Evolutionary conservation across 768 basidiomycete genomes (phyloP), one percentile per base, ranked within the genome.

Genomic region (Roridomyces roridus): DNA sequence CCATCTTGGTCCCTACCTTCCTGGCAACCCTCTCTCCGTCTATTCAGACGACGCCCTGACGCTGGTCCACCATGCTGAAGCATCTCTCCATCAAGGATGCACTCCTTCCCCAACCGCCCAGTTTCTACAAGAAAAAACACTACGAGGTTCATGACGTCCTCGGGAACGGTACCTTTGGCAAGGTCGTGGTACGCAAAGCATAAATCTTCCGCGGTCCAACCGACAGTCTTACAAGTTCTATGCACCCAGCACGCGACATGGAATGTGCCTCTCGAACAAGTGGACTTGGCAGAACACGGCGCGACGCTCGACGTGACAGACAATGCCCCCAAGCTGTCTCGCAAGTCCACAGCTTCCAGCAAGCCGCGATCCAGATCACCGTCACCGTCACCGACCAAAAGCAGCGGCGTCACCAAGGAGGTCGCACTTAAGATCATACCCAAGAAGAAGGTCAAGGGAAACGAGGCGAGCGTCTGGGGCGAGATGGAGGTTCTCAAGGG

Each of bases 401-500:
- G 52, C 17, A 55, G 58, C 59, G 72, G 76, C 2, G 65, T 83
- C 15, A 82, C 76, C 15, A 87, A 91, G 68, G 89, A 91, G 6
- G 92, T 94, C 2, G 92, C 92, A 6, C 74, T 91, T 63, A 97
- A 97, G 75, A 84, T 96, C 56, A 97, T 99, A 53, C 82, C 91
- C 6, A 98, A 98, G 84, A 96, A 96, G 76, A 92, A 92, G 65
- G 93, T 97, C 50, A 94, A 94, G 70, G 91, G 92, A 10, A 93
- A 96, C 65, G 93, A 96, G 69, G 82, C 78, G 40, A 86, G 85
- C 48, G 94, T 98, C 0, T 94, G 92, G 86, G 84, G 86, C 7
- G 97, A 99, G 76, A 96, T 98, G 89, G 86, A 93, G 46, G 91
- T 98, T 0, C 71, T 99, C 55, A 89, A 89, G 68, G 94, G 90